Conservation (phyloP, 768 basidiomycete genomes). For the Sarcodon sp. region DNA sequence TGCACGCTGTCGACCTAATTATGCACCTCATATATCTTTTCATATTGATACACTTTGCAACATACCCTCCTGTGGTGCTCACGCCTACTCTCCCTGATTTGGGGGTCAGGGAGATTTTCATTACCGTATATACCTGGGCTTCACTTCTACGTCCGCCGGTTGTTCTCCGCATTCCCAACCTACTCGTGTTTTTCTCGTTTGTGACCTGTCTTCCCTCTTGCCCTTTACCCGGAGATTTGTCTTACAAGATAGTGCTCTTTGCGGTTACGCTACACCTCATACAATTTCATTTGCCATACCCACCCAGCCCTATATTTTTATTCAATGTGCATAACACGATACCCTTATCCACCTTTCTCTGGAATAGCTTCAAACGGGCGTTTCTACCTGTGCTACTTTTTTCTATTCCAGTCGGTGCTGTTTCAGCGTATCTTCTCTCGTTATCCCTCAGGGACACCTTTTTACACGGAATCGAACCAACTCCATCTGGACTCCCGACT, state of each 20-base stretch:
- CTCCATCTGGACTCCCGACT: constrained; percentile 13
- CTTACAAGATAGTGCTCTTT: constrained; percentile 29
- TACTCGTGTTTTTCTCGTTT: constrained; percentile 20
- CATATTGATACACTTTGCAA: constrained; percentile 21
- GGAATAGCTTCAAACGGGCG: constrained; percentile 21
- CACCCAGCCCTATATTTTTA: constrained; percentile 32
- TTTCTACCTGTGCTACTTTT: constrained; percentile 28
- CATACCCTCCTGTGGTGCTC: constrained; percentile 1
- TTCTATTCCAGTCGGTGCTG: constrained; percentile 34
- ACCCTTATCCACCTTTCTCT: constrained; percentile 31
- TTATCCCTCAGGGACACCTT: constrained; percentile 30
- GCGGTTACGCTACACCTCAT: constrained; percentile 28
- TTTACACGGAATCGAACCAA: constrained; percentile 1
- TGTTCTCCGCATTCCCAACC: constrained; percentile 11
- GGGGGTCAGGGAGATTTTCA: constrained; percentile 9
- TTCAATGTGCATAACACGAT: constrained; percentile 23
- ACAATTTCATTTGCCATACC: constrained; percentile 30
- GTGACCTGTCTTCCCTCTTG: constrained; percentile 25
- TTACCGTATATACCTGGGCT: constrained; percentile 21
- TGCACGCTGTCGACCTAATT: constrained; percentile 30
- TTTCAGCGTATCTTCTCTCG: constrained; percentile 32
- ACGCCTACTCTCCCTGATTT: neutral
- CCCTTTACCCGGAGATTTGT: constrained; percentile 24
- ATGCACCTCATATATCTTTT: constrained; percentile 26
- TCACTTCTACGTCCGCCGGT: constrained; percentile 12